Conservation (phyloP, 2,329 filamentous ascomycete genomes). For the Aspergillus udagawae region DNA sequence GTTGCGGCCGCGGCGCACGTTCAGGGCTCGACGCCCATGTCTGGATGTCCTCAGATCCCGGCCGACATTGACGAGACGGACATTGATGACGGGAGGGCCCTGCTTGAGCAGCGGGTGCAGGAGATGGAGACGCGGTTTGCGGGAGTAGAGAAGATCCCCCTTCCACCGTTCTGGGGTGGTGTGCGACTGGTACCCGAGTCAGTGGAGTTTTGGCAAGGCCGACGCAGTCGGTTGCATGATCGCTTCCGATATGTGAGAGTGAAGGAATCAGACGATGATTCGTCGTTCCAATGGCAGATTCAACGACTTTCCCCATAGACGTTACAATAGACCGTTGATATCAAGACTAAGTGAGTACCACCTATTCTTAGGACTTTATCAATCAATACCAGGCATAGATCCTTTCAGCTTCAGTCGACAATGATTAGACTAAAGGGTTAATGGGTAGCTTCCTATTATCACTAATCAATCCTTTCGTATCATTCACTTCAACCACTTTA, state of each 20-base stretch:
- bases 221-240: constrained; percentile 86
- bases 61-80: constrained; percentile 31
- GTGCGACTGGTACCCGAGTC: constrained; percentile 77
- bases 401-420: background rate
- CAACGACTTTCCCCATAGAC: constrained; percentile 38
- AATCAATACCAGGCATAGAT: background rate
- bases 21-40: background rate
- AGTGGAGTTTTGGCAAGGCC: constrained; percentile 95
- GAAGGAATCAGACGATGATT: constrained; percentile 54
- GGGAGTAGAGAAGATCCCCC: constrained; percentile 72
- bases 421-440: too few species aligned
- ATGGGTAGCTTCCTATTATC: too few species aligned
- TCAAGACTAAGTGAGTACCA: background rate
- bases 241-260: constrained; percentile 78
- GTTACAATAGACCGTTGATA: background rate
- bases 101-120: constrained; percentile 72
- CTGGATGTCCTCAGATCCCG: constrained; percentile 17
- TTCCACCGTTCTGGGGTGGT: constrained; percentile 94
- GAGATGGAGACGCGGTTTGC: constrained; percentile 74
- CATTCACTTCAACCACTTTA: background rate
- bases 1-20: constrained; percentile 15
- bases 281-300: constrained; percentile 44
- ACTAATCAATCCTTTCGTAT: too few species aligned
- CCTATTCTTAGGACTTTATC: background rate
- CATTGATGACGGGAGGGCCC: constrained; percentile 63